Evolutionary conservation across 306 rosid genomes (phyloP).

Genomic region (Trifolium subterraneum): DNA sequence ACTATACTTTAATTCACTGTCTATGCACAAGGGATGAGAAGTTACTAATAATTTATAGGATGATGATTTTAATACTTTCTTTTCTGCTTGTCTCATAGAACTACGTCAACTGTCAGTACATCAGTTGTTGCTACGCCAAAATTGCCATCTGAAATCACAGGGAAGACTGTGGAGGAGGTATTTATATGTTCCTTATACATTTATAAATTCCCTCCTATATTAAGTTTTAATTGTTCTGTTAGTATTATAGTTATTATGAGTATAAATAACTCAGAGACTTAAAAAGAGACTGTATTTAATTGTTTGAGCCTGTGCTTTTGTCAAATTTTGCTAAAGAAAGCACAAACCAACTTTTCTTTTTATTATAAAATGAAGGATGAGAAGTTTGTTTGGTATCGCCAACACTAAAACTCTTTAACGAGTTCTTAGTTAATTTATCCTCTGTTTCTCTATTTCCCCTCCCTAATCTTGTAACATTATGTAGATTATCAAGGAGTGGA

Average conservation of each 20-base stretch:
- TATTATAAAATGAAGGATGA: constrained; percentile 16
- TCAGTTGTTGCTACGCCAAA: constrained; percentile 63
- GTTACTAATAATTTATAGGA: constrained; percentile 18
- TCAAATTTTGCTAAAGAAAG: constrained; percentile 18
- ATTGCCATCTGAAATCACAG: constrained; percentile 91
- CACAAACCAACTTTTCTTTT: neutral
- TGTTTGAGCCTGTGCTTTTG: constrained; percentile 7
- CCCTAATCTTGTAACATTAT: constrained; percentile 28
- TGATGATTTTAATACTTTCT: constrained; percentile 37
- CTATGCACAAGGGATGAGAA: constrained; percentile 9
- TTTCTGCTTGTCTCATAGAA: constrained; percentile 53
- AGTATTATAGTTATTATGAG: constrained; percentile 1
- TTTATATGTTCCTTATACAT: constrained; percentile 20
- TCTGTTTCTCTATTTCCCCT: constrained; percentile 21
- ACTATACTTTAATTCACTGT: constrained; percentile 26
- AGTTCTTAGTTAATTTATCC: neutral
- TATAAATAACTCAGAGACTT: constrained; percentile 18
- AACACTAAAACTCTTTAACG: constrained; percentile 20
- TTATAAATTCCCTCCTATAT: neutral
- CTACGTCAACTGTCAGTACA: constrained; percentile 68
- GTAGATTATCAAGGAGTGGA: constrained; percentile 97
- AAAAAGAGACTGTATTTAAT: constrained; percentile 14
- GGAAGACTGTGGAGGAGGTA: constrained; percentile 98
- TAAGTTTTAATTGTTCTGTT: constrained; percentile 17
- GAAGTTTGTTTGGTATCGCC: constrained; percentile 11